These are phyloP conservation scores for Lepidium didymum DNA, from an alignment of 345 rosid species.

Conservation along the genomic window DNA sequence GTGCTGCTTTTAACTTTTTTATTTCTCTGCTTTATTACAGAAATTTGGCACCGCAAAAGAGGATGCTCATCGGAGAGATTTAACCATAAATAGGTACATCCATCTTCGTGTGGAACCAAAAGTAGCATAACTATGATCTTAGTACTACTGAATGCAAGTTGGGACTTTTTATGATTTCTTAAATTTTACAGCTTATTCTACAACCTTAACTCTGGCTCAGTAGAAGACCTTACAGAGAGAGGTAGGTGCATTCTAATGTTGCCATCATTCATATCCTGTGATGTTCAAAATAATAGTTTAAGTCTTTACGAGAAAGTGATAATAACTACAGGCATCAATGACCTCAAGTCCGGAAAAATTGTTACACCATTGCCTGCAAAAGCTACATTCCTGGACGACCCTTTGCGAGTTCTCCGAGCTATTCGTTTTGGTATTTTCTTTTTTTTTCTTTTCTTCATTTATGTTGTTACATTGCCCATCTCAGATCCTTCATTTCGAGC, in stretches of 20 bases:
- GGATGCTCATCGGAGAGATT: slow-evolving; percentile 90
- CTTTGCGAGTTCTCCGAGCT: slow-evolving; percentile 91
- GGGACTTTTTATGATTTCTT: slow-evolving; percentile 7
- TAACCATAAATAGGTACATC: slow-evolving; percentile 84
- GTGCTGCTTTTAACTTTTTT: not conserved
- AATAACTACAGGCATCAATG: slow-evolving; percentile 53
- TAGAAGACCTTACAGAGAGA: slow-evolving; percentile 89
- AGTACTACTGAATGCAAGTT: not conserved
- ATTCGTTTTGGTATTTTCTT: slow-evolving; percentile 76
- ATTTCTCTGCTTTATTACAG: slow-evolving; percentile 32
- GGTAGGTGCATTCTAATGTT: slow-evolving; percentile 35
- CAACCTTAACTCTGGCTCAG: slow-evolving; percentile 60
- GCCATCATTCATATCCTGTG: not conserved
- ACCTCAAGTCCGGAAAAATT: slow-evolving; percentile 73
- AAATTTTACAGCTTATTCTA: slow-evolving; percentile 69
- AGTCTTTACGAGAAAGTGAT: not conserved
- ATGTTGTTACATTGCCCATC: not conserved
- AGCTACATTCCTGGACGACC: slow-evolving; percentile 93
- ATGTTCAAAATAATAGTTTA: not conserved
- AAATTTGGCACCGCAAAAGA: slow-evolving; percentile 91
- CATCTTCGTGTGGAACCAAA: not conserved
- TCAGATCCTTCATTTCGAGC: not conserved
- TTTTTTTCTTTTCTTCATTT: not conserved
- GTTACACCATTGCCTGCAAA: slow-evolving; percentile 86
- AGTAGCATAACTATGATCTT: not conserved